phyloP scores from a whole-genome alignment of 441 rosid species.

The Populus hybrid region DNA sequence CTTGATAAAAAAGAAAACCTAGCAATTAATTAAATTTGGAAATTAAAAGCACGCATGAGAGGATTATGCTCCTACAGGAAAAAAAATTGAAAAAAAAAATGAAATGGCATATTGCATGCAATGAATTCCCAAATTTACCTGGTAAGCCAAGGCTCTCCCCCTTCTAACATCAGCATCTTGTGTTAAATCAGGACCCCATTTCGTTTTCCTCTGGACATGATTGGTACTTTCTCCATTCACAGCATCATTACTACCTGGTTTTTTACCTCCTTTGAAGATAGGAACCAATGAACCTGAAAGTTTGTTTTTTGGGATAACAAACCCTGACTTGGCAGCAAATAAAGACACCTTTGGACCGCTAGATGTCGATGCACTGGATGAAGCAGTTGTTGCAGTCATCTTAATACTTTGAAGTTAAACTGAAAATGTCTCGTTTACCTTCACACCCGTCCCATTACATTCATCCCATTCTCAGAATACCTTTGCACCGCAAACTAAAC shows the following conservation, averaged over 20 bases:
- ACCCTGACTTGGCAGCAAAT: slow-evolving; percentile 69
- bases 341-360: slow-evolving; percentile 52
- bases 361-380: slow-evolving; percentile 27
- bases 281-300: slow-evolving; percentile 85
- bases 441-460: slow-evolving; percentile 2
- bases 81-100: background rate
- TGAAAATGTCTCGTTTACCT: slow-evolving; percentile 23
- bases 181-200: slow-evolving; percentile 79
- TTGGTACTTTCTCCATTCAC: slow-evolving; percentile 38
- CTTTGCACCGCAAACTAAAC: background rate
- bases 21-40: background rate
- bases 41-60: background rate
- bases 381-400: slow-evolving; percentile 32
- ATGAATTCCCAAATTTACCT: slow-evolving; percentile 45
- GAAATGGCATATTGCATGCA: background rate
- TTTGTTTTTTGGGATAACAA: slow-evolving; percentile 89
- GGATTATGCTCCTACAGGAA: background rate
- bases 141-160: slow-evolving; percentile 70
- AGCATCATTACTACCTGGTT: slow-evolving; percentile 34
- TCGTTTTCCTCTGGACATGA: slow-evolving; percentile 64
- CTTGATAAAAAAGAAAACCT: background rate
- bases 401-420: slow-evolving; percentile 15
- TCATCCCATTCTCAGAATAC: slow-evolving; percentile 14
- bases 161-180: slow-evolving; percentile 61
- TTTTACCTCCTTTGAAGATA: slow-evolving; percentile 53